These are phyloP conservation scores for Calvatia gigantea DNA, from an alignment of 768 basidiomycete species.

Conservation along the genomic window DNA sequence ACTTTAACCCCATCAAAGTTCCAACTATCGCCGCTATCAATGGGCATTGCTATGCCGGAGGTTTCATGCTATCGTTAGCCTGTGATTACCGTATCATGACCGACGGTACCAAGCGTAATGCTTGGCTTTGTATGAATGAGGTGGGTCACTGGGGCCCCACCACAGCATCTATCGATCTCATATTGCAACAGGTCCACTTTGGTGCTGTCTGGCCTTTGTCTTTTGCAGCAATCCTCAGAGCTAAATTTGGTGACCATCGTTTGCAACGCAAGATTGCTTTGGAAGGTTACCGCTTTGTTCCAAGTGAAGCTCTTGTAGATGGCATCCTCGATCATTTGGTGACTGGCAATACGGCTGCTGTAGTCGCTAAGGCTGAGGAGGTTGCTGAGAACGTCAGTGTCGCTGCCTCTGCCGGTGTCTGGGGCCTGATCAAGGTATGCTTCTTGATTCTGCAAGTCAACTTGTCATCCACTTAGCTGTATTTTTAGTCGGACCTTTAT, in stretches of 20 bases:
- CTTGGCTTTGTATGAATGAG: conserved; percentile 95
- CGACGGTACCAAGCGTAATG: conserved; percentile 69
- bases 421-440: conserved; percentile 69
- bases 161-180: not conserved
- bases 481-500: conserved; percentile 49
- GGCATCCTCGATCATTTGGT: conserved; percentile 74
- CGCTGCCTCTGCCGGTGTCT: conserved; percentile 58
- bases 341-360: conserved; percentile 51
- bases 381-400: conserved; percentile 50
- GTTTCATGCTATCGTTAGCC: conserved; percentile 70
- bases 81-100: conserved; percentile 93
- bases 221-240: conserved; percentile 57
- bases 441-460: not conserved
- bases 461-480: conserved; percentile 2
- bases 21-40: conserved; percentile 79
- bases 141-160: conserved; percentile 30
- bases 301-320: conserved; percentile 60
- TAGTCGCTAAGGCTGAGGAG: conserved; percentile 62
- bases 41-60: conserved; percentile 85
- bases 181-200: conserved; percentile 61
- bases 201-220: conserved; percentile 78
- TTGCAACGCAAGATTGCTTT: conserved; percentile 70
- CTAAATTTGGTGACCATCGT: conserved; percentile 59
- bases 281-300: conserved; percentile 77
- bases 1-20: conserved; percentile 37